Evolutionary conservation across 2,329 filamentous ascomycete genomes (phyloP).

Genomic region (Didymella glomerata): DNA sequence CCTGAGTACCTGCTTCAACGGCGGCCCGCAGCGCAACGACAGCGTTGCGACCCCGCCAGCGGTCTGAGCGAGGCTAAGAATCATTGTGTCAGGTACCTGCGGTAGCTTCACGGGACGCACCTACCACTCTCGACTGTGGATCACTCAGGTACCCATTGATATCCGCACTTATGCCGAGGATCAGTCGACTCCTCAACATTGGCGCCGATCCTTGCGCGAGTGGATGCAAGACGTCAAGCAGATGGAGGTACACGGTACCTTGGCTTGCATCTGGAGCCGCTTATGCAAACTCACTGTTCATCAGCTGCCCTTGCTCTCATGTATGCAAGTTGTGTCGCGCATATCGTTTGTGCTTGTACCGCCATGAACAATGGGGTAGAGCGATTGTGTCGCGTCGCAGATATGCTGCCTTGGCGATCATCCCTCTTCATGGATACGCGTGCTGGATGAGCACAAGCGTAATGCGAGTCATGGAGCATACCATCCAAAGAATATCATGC

Average conservation of each 20-base stretch:
- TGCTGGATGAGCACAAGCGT: conserved; percentile 4
- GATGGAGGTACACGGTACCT: conserved; percentile 5
- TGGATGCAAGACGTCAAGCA: not conserved
- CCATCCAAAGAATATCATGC: not conserved
- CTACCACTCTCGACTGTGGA: conserved; percentile 13
- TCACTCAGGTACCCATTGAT: conserved; percentile 4
- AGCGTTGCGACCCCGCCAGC: not conserved
- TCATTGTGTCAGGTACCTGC: conserved; percentile 19
- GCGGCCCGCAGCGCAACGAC: conserved; percentile 14
- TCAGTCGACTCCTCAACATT: not conserved
- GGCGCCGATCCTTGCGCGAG: conserved; percentile 9
- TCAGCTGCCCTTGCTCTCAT: conserved; percentile 14
- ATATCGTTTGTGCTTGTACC: conserved; percentile 12
- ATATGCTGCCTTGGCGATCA: conserved; percentile 4
- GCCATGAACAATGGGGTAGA: conserved; percentile 5
- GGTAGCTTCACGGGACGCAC: conserved; percentile 18
- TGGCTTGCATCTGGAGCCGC: not conserved
- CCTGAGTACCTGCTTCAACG: conserved; percentile 15
- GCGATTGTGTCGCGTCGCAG: conserved; percentile 4
- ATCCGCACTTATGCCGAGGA: conserved; percentile 7
- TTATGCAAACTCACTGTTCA: conserved; percentile 12
- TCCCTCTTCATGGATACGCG: not conserved
- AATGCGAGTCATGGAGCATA: conserved; percentile 4
- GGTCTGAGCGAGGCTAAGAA: conserved; percentile 1
- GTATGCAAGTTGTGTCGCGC: conserved; percentile 18